Percentiles rank a stretch among this genome's conserved stretches.
phyloP scores from a whole-genome alignment of 148 eudicot genomes.

The Nyssa sinensis region DNA sequence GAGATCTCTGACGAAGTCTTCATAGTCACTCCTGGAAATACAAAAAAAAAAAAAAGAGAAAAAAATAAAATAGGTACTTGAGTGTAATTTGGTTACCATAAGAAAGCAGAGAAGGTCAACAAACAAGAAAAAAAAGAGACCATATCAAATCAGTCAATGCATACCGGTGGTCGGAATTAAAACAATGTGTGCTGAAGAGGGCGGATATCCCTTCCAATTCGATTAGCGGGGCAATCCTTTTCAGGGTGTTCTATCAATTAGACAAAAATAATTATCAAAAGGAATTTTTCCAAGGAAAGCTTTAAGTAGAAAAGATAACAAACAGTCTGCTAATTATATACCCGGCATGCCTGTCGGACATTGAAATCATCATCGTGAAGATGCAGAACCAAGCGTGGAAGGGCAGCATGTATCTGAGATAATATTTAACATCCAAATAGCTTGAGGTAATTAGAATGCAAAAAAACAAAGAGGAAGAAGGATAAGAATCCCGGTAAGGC shows the following conservation, averaged over 20 bases:
- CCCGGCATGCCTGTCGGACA: conserved; percentile 90
- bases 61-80: no score
- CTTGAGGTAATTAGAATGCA: neutral
- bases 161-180: conserved; percentile 83
- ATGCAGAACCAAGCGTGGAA: conserved; percentile 90
- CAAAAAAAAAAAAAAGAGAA: no score
- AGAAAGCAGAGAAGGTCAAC: conserved; percentile 3
- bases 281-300: neutral
- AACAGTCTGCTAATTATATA: conserved; percentile 24
- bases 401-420: conserved; percentile 67
- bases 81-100: neutral
- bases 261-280: conserved; percentile 13
- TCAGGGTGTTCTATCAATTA: conserved; percentile 60
- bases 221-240: conserved; percentile 55
- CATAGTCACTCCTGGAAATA: conserved; percentile 80
- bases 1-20: conserved; percentile 84
- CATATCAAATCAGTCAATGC: neutral
- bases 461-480: neutral
- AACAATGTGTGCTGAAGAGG: conserved; percentile 57
- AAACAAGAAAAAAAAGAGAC: conserved; percentile 9
- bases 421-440: conserved; percentile 13
- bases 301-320: neutral
- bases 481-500: no score
- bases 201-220: conserved; percentile 58
- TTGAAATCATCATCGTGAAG: conserved; percentile 84